Percentiles rank a stretch among this genome's conserved stretches.
phyloP scores from a whole-genome alignment of 2,329 filamentous ascomycete species.

The Neurospora crassa region DNA sequence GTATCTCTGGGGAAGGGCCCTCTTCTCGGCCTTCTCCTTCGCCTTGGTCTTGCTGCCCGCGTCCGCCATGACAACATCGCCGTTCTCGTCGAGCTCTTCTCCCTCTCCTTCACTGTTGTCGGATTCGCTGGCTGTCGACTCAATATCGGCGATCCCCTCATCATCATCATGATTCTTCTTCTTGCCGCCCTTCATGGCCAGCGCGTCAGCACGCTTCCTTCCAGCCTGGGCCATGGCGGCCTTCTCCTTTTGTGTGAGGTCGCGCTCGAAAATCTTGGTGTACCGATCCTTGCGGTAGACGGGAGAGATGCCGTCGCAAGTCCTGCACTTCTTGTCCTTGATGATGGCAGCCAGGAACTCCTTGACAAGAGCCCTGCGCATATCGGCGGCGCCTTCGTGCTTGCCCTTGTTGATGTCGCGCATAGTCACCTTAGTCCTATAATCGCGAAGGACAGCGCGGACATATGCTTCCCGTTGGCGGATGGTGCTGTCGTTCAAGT shows the following conservation, averaged over 20 bases:
- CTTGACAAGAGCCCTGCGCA: constrained; percentile 66
- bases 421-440: constrained; percentile 32
- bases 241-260: constrained; percentile 64
- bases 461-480: constrained; percentile 58
- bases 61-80: constrained; percentile 50
- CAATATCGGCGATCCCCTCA: constrained; percentile 61
- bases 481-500: constrained; percentile 40
- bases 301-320: constrained; percentile 63
- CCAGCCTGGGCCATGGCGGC: constrained; percentile 63
- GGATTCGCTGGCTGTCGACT: constrained; percentile 35
- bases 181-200: constrained; percentile 42
- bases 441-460: constrained; percentile 56
- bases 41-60: constrained; percentile 25
- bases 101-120: constrained; percentile 35
- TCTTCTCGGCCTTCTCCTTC: constrained; percentile 22
- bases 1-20: constrained; percentile 51
- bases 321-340: constrained; percentile 58
- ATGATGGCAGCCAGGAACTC: constrained; percentile 70
- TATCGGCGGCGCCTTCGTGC: constrained; percentile 73
- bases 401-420: constrained; percentile 53
- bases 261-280: constrained; percentile 88
- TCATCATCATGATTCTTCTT: constrained; percentile 43
- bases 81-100: constrained; percentile 41
- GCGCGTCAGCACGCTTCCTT: constrained; percentile 60
- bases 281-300: constrained; percentile 81